These are phyloP conservation scores for Ophiocordyceps robertsii DNA, from an alignment of 2,329 filamentous ascomycete species.

Conservation along the genomic window DNA sequence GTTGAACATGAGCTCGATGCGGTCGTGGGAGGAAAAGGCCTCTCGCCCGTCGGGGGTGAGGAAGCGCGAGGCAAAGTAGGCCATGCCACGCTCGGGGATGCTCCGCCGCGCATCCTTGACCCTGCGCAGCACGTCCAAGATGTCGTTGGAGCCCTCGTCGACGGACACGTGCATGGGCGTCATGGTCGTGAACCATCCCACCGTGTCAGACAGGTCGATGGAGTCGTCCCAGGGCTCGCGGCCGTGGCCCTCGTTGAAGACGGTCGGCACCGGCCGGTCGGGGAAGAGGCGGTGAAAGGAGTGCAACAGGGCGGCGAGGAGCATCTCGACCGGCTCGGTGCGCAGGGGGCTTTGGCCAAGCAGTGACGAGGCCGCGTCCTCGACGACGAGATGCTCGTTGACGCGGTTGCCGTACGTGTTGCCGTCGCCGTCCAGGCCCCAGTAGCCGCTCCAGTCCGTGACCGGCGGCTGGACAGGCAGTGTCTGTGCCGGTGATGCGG, in stretches of 20 bases:
- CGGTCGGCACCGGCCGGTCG: conserved; percentile 9
- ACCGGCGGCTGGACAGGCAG: no score
- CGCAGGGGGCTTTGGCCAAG: background rate
- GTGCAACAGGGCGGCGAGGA: background rate
- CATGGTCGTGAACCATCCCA: conserved; percentile 26
- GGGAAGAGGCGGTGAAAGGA: background rate
- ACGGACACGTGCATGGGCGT: conserved; percentile 9
- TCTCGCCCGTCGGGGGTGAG: no score
- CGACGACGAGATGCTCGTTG: background rate
- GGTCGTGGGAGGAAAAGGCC: no score
- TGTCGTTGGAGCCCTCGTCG: background rate
- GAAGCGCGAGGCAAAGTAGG: background rate
- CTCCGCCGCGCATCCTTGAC: background rate
- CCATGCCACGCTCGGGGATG: conserved; percentile 1
- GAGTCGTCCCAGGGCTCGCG: conserved; percentile 16
- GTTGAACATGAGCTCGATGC: no score
- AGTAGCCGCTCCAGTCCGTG: no score
- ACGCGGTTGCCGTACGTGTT: background rate
- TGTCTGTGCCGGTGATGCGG: no score
- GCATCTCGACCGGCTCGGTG: background rate
- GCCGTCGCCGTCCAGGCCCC: no score
- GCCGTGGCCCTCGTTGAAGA: conserved; percentile 9
- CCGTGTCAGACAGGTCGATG: conserved; percentile 18
- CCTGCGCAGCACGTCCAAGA: background rate
- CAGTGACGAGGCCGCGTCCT: background rate